Percentiles rank a stretch among this genome's conserved stretches.
Evolutionary conservation across 768 basidiomycete genomes (phyloP).

Genomic region (Boletus rubroflammeus): DNA sequence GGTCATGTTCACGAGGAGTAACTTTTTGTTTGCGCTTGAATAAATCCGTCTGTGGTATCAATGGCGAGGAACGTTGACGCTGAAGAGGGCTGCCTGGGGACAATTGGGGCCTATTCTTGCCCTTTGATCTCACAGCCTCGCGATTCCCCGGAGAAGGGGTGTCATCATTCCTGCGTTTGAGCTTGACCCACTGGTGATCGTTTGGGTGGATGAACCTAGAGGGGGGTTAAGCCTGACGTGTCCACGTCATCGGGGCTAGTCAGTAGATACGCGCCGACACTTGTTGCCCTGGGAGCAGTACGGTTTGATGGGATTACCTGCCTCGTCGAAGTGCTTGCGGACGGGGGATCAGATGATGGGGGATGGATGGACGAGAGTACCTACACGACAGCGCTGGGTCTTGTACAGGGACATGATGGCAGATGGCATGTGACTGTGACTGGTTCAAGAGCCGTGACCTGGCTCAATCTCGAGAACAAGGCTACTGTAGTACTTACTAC

Average conservation of each 20-base stretch:
- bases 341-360: constrained; percentile 13
- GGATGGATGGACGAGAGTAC: constrained; percentile 17
- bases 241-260: constrained; percentile 6
- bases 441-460: constrained; percentile 7
- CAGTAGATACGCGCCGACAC: constrained; percentile 43
- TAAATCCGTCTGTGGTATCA: constrained; percentile 43
- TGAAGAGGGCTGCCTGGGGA: constrained; percentile 19
- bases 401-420: constrained; percentile 38
- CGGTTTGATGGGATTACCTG: constrained; percentile 40
- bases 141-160: constrained; percentile 21
- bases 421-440: constrained; percentile 19
- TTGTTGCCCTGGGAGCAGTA: constrained; percentile 45
- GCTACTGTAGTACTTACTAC: no score
- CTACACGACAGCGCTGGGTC: constrained; percentile 46
- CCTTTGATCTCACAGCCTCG: constrained; percentile 21
- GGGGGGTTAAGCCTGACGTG: constrained; percentile 3
- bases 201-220: constrained; percentile 49
- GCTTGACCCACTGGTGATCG: constrained; percentile 41
- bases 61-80: constrained; percentile 32
- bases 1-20: constrained; percentile 21
- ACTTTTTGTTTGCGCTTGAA: constrained; percentile 34
- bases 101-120: constrained; percentile 19
- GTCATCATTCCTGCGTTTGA: constrained; percentile 16
- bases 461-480: no score
- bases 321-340: constrained; percentile 45